phyloP scores from a whole-genome alignment of 1,284 basidiomycete genomes.

The Leccinum angustisporum region DNA sequence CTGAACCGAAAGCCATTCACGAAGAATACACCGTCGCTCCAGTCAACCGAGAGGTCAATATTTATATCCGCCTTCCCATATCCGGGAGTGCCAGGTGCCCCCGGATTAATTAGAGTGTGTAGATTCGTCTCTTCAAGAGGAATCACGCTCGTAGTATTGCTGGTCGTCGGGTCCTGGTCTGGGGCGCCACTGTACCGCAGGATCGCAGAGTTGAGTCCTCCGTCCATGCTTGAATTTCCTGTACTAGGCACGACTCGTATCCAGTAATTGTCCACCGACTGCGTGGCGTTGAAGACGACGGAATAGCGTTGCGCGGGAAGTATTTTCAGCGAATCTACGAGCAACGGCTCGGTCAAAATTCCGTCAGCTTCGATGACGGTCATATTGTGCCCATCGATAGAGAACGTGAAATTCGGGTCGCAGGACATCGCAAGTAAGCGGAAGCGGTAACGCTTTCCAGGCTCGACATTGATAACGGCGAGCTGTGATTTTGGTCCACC shows the following conservation, averaged over 20 bases:
- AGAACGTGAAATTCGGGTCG: conserved; percentile 38
- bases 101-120: conserved; percentile 36
- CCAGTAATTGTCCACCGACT: conserved; percentile 39
- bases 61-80: conserved; percentile 34
- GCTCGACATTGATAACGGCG: conserved; percentile 33
- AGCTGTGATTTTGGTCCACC: conserved; percentile 33
- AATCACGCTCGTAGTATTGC: conserved; percentile 22
- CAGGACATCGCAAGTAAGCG: conserved; percentile 43
- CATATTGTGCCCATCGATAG: conserved; percentile 41
- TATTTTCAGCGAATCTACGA: conserved; percentile 33
- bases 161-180: conserved; percentile 40
- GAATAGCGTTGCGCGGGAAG: conserved; percentile 41
- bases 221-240: conserved; percentile 24
- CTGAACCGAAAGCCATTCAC: conserved; percentile 26
- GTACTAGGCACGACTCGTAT: conserved; percentile 30
- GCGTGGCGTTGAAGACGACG: conserved; percentile 37
- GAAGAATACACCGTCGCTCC: conserved; percentile 18
- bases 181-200: conserved; percentile 51
- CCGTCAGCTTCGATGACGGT: conserved; percentile 45
- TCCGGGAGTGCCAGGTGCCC: conserved; percentile 32
- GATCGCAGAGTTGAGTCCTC: conserved; percentile 51
- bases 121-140: conserved; percentile 35
- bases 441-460: conserved; percentile 40
- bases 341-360: conserved; percentile 29
- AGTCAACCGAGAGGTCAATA: conserved; percentile 25